Evolutionary conservation across 2,329 filamentous ascomycete genomes (phyloP), one percentile per base, ranked within the genome.

Genomic region (Nigrospora osmanthi): DNA sequence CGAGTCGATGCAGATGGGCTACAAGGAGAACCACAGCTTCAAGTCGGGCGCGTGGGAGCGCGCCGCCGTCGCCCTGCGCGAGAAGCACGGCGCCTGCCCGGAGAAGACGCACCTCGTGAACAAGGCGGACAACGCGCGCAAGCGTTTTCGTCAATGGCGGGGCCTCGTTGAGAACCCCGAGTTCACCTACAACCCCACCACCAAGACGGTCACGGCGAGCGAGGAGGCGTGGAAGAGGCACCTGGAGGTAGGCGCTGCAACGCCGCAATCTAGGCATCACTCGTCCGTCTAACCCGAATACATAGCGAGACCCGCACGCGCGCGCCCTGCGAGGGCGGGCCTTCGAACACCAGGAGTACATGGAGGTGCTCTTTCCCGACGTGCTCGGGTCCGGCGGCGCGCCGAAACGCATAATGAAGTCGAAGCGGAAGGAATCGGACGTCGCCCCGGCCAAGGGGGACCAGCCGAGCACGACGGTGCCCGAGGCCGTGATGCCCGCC

Each of bases 101-200:
- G 71, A 76, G 49, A 80, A 80, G 62, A 73, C 70, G 53, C 77
- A 81, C 44, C 71, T 81, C 33, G 78, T 81, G 60, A 81, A 81
- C 65, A 81, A 81, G 63, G 78, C 75, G 51, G 77, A 81, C 61
- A 81, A 81, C 59, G 77, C 77, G 47, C 70, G 77, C 42, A 81
- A 81, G 60, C 75, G 77, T 54, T 81, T 80, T 49, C 73, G 77
- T n/a, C 64, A 80, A 43, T 81, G 77, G 77, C 64, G 77, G 15
- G 75, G 76, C 17, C 59, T 81, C 52, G 66, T 76, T 19, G 77
- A 80, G 56, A 70, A 81, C 47, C 71, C 73, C 3, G 73, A 76
- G 12, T 81, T 81, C 47, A 57, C 69, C 3, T 81, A 80, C 54
- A 75, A 78, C 49, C 62, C 68, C 6, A 58, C 61, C 19, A 68